phyloP scores from a whole-genome alignment of 306 rosid species.

The Mimosa pudica region DNA sequence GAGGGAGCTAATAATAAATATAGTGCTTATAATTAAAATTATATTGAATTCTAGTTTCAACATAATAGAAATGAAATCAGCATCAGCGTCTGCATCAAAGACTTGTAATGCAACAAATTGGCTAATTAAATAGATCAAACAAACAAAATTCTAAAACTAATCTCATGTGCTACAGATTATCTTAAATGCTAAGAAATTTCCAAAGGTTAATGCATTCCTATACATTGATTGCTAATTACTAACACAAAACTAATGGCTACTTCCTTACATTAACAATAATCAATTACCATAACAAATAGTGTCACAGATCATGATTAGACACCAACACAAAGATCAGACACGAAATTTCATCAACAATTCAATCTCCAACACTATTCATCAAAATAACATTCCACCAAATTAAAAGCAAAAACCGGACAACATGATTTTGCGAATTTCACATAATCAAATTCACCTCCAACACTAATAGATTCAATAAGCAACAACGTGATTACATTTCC shows the following conservation, averaged over 20 bases:
- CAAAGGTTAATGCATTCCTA: not conserved
- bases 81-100: not conserved
- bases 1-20: not conserved
- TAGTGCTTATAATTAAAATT: not conserved
- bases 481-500: not conserved
- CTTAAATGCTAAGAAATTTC: not conserved
- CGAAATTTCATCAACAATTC: not conserved
- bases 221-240: not conserved
- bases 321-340: not conserved
- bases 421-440: not conserved
- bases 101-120: not conserved
- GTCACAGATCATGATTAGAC: not conserved
- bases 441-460: not conserved
- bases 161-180: not conserved
- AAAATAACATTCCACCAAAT: not conserved
- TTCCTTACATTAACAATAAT: not conserved
- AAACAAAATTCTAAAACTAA: not conserved
- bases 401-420: no score
- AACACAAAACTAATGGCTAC: not conserved
- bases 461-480: not conserved
- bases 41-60: not conserved
- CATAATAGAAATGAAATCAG: not conserved
- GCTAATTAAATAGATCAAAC: not conserved
- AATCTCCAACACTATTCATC: not conserved
- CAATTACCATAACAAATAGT: conserved; percentile 1